Evolutionary conservation across 768 basidiomycete species (phyloP).

Genomic region (Crepidotus variabilis): DNA sequence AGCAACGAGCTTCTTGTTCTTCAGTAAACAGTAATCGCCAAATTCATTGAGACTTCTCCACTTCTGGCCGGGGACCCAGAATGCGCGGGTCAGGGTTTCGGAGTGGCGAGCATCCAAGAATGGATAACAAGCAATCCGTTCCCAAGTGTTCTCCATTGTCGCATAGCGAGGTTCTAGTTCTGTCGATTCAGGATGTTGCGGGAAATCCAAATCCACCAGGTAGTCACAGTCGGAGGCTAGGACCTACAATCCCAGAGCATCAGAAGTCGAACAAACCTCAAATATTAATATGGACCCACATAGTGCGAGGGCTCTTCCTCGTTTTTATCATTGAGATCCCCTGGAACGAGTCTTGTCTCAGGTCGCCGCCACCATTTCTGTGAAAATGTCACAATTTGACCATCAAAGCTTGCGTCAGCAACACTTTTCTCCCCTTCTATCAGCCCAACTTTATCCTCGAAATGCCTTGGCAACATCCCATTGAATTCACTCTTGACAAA

Average conservation of each 20-base stretch:
- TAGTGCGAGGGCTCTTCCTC: constrained; percentile 73
- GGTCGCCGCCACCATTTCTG: constrained; percentile 49
- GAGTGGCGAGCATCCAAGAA: constrained; percentile 86
- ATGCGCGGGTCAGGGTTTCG: constrained; percentile 61
- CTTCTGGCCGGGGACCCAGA: constrained; percentile 73
- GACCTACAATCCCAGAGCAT: constrained; percentile 43
- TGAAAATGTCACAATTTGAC: constrained; percentile 8
- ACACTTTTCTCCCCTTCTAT: constrained; percentile 3
- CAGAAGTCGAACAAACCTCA: neutral
- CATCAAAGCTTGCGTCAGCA: constrained; percentile 28
- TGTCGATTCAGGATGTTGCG: constrained; percentile 53
- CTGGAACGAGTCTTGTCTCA: constrained; percentile 58
- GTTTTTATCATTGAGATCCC: constrained; percentile 86
- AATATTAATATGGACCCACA: constrained; percentile 37
- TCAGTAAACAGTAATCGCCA: constrained; percentile 90
- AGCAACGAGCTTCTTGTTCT: constrained; percentile 44
- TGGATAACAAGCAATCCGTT: constrained; percentile 71
- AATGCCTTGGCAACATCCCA: constrained; percentile 85
- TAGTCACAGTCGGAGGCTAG: constrained; percentile 77
- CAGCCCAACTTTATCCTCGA: constrained; percentile 28
- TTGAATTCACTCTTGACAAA: constrained; percentile 92
- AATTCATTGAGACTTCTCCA: constrained; percentile 73
- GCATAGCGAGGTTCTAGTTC: constrained; percentile 79
- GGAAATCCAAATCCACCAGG: constrained; percentile 88
- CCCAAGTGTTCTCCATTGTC: constrained; percentile 64